phyloP scores from a whole-genome alignment of 768 basidiomycete genomes.

The Lanmaoa rubissima region DNA sequence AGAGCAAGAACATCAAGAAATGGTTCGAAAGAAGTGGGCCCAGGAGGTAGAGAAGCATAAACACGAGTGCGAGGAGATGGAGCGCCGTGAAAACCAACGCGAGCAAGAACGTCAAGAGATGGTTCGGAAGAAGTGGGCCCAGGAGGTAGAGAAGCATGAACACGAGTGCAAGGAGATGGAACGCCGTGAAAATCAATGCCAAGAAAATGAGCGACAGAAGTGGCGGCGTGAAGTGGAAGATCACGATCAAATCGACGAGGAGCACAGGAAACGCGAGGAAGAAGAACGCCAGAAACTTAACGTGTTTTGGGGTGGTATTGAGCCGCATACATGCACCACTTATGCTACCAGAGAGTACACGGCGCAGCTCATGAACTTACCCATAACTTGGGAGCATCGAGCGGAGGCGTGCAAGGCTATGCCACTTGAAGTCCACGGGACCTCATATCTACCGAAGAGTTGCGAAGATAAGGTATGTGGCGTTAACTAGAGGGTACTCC shows the following conservation, averaged over 20 bases:
- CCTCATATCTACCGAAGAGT: conserved; percentile 14
- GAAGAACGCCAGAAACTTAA: conserved; percentile 28
- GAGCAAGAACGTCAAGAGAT: no score
- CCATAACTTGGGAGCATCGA: conserved; percentile 17
- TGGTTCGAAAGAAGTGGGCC: no score
- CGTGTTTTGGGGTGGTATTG: conserved; percentile 22
- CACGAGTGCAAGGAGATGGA: no score
- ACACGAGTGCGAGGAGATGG: no score
- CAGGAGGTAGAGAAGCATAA: no score
- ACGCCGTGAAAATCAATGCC: no score
- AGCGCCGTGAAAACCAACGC: no score
- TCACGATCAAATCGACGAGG: conserved; percentile 12
- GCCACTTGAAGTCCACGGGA: conserved; percentile 23
- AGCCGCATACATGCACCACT: conserved; percentile 25
- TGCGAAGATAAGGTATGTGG: conserved; percentile 22
- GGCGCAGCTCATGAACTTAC: conserved; percentile 29
- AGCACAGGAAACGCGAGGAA: conserved; percentile 18
- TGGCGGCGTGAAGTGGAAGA: conserved; percentile 24
- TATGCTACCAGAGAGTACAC: no score
- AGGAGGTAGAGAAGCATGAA: no score
- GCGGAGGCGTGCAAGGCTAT: conserved; percentile 28
- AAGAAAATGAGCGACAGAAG: conserved; percentile 5
- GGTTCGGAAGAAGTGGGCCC: no score
- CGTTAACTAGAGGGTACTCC: background rate
- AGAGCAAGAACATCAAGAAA: no score